These are phyloP conservation scores for Halenospora varia DNA, from an alignment of 495 filamentous ascomycete species.

Conservation along the genomic window DNA sequence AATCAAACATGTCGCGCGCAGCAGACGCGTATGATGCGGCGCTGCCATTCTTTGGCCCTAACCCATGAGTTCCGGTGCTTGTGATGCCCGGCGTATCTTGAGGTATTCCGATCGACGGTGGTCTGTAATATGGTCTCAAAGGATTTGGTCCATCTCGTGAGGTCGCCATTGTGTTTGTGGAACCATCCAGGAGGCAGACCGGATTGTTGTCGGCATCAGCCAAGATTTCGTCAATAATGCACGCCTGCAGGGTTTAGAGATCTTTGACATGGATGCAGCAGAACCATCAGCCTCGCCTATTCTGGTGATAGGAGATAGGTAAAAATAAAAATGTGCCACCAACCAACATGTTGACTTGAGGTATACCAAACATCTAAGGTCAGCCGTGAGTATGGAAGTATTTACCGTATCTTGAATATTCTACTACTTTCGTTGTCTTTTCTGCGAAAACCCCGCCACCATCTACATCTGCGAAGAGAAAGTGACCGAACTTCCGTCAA, in stretches of 20 bases:
- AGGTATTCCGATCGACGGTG: constrained; percentile 69
- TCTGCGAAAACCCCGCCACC: too few relatives aligned
- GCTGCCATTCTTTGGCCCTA: constrained; percentile 40
- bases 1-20: constrained; percentile 84
- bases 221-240: constrained; percentile 9
- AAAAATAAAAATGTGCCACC: background rate
- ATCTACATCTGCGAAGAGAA: too few relatives aligned
- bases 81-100: constrained; percentile 39
- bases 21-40: constrained; percentile 60
- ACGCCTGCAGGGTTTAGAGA: background rate
- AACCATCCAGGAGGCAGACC: background rate
- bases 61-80: constrained; percentile 28
- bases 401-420: background rate
- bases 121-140: constrained; percentile 90
- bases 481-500: background rate
- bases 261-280: background rate
- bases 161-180: constrained; percentile 35
- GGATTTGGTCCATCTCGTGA: constrained; percentile 70
- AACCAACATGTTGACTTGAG: background rate
- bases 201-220: background rate
- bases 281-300: background rate
- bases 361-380: background rate
- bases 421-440: too few relatives aligned
- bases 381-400: background rate
- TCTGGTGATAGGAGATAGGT: background rate